Conservation (phyloP, 768 basidiomycete genomes). For the Bullera alba region DNA sequence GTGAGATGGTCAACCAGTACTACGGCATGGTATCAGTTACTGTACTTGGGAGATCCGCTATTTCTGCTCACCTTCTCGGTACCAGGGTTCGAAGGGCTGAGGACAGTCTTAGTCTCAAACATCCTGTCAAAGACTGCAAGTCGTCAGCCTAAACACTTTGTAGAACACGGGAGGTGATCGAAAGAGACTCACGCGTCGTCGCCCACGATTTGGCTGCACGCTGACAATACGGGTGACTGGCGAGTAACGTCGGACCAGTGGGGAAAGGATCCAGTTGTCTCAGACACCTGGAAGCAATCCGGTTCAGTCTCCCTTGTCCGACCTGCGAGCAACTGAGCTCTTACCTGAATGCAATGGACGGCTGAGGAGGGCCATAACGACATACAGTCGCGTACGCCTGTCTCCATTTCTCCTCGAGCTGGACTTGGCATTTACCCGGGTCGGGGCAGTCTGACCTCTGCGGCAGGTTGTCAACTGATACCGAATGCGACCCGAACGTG, state of each 20-base stretch:
- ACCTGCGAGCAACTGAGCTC: slow-evolving; percentile 43
- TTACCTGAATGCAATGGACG: slow-evolving; percentile 33
- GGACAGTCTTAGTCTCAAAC: slow-evolving; percentile 31
- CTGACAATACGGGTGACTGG: slow-evolving; percentile 83
- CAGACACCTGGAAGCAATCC: slow-evolving; percentile 66
- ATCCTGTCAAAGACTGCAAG: slow-evolving; percentile 36
- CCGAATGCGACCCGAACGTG: slow-evolving; percentile 10
- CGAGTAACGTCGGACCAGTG: slow-evolving; percentile 74
- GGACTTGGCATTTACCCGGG: slow-evolving; percentile 63
- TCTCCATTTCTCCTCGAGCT: slow-evolving; percentile 88
- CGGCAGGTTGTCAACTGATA: not conserved
- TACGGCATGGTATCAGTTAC: no score
- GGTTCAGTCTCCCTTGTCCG: slow-evolving; percentile 48
- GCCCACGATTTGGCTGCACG: slow-evolving; percentile 81
- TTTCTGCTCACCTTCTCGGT: slow-evolving; percentile 38
- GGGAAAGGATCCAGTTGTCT: slow-evolving; percentile 70
- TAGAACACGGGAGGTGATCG: no score
- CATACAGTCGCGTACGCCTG: slow-evolving; percentile 81
- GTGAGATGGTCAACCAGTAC: no score
- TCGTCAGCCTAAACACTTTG: not conserved
- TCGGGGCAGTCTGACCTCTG: slow-evolving; percentile 83
- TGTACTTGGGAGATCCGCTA: no score
- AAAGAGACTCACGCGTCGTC: slow-evolving; percentile 60
- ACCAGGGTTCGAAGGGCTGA: slow-evolving; percentile 15
- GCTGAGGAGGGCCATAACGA: slow-evolving; percentile 58